Base-by-base conservation (phyloP, 371 early-diverging fungal genomes). In the Cokeromyces recurvatus region DNA sequence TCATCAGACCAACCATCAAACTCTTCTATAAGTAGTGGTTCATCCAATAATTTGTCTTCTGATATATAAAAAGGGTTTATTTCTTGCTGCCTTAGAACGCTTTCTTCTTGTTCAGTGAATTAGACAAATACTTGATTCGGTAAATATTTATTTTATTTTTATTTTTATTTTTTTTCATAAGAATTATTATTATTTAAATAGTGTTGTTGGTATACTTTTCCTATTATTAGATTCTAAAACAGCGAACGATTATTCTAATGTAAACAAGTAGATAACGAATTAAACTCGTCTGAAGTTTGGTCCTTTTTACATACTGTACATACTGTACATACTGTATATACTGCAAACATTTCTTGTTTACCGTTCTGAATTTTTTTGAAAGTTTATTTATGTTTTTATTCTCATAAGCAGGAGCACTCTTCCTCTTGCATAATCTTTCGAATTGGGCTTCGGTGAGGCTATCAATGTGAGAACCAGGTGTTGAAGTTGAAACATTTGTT, bases 231-330 rank as follows among this genome's bases (percentile, higher is more conserved):
- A 44, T 38, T 79, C 77, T 2, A 75, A 71, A 0, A 74, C 70
- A 2, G 70, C 61, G 55, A 84, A 85, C 27, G 77, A 71, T 48
- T 87, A 46, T 92, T 92, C 92, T 92, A 92, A 44, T 84, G 75
- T 36, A 92, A 58, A 52, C 90, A 90, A 27, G 87, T 71, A n/a
- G 75, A 74, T 14, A 92, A 66, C 11, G 87, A 84, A 38, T 85
- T 75, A 62, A 90, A 91, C 92, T 92, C 91, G 59, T 91, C 91
- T 21, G 73, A 74, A 1, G 86, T 81, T 64, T 89, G 90, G 24
- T 78, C 78, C 12, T 80, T 75, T 31, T 79, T 75, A 54, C 93
- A 92, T 1, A 96, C 65, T 1, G 93, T 92, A 43, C 32, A 43
- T 43, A 43, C 43, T 43, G 43, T 32, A 43, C 29, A 16, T 32